Evolutionary conservation across 2,329 filamentous ascomycete genomes (phyloP), one percentile per base, ranked within the genome.

Genomic region (Apiospora hydei): DNA sequence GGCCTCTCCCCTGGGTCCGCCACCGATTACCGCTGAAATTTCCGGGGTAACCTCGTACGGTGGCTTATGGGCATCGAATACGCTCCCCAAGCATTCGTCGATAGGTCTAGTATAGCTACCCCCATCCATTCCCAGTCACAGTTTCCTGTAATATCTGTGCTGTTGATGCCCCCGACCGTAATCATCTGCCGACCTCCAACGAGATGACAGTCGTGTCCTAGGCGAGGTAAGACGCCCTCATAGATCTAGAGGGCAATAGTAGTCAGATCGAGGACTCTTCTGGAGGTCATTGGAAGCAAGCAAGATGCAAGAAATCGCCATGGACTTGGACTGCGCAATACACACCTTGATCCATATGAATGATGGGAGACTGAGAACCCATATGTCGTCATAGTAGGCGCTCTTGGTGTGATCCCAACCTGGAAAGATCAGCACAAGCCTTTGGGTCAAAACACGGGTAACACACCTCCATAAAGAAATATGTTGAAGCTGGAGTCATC

Each of bases 401-500:
- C 72, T 14, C 79, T 75, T 18, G 77, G 82, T 79, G 43, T 68
- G 69, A n/a, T 72, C 71, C 71, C 71, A 72, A n/a, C 71, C 71
- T 72, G 24, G 41, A 46, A n/a, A 53, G n/a, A n/a, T 67, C n/a
- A 67, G 66, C n/a, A 16, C 7, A 26, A 30, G 41, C 66, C 11
- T 30, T 21, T 10, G 4, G 13, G 10, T 10, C 4, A 6, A 46
- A 1, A n/a, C 11, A 18, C 18, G 0, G 66, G 2, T 0, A 38
- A 7, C 43, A 79, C 80, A 10, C 87, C 87, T 24, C 87, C 86
- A 71, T 87, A 88, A 68, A 88, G 79, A 69, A 85, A 84, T 53
- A 88, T 84, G 70, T 87, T 87, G 69, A 86, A 82, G 70, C 82
- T 84, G 1, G 84, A 85, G 66, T 83, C 82, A 71, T 87, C 86